Evolutionary conservation across 495 filamentous ascomycete genomes (phyloP).

Genomic region (Hypoxylon trugodes): DNA sequence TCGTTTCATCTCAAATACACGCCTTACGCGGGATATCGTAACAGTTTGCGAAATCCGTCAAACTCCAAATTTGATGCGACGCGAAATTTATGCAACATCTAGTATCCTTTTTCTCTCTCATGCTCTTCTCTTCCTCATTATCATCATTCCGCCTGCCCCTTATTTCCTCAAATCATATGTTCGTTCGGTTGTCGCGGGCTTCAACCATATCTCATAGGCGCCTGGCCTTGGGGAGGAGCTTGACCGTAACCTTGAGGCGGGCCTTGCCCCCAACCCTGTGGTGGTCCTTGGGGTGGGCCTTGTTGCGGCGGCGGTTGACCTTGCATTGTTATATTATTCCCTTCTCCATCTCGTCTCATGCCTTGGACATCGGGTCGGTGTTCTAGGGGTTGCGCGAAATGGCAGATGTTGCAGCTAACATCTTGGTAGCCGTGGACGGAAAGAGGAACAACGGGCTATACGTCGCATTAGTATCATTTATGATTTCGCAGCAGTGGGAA

Average conservation of each 20-base stretch:
- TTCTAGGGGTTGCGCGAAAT: constrained; percentile 63
- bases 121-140: not conserved
- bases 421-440: constrained; percentile 65
- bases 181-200: not conserved
- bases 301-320: constrained; percentile 43
- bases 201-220: constrained; percentile 50
- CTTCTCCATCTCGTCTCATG: constrained; percentile 50
- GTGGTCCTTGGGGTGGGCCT: constrained; percentile 18
- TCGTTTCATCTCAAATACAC: constrained; percentile 19
- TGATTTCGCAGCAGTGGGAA: not conserved
- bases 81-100: constrained; percentile 1
- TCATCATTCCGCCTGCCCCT: not conserved
- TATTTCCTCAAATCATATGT: not conserved
- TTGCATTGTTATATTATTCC: constrained; percentile 54
- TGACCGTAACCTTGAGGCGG: constrained; percentile 30
- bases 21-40: constrained; percentile 25
- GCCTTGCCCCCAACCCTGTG: constrained; percentile 38
- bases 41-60: constrained; percentile 5
- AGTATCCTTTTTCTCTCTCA: not conserved
- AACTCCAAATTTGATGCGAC: constrained; percentile 26
- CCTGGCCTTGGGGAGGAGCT: constrained; percentile 42
- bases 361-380: constrained; percentile 60
- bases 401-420: constrained; percentile 62
- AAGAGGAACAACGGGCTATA: constrained; percentile 63
- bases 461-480: constrained; percentile 19